A percentile compares a stretch with the other conserved stretches of the same genome.
These are phyloP conservation scores for Alternaria incomplexa DNA, from an alignment of 2,329 filamentous ascomycete species.

Conservation along the genomic window DNA sequence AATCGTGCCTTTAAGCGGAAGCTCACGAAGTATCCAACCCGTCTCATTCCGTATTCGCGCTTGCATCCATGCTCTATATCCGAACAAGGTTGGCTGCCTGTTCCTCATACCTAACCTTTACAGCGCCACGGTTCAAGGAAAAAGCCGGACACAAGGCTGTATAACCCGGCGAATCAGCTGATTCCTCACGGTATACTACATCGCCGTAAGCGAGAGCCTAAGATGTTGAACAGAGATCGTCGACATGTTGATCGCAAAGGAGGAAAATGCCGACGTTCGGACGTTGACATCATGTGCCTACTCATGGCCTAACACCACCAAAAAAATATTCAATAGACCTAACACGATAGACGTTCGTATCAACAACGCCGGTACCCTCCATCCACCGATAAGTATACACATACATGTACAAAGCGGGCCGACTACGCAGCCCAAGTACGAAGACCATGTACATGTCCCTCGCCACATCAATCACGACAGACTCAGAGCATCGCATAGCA, in stretches of 20 bases:
- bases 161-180: background rate
- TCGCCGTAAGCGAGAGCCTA: background rate
- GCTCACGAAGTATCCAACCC: background rate
- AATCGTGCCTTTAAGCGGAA: background rate
- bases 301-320: background rate
- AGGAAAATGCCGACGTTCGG: background rate
- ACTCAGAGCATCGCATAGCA: background rate
- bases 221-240: background rate
- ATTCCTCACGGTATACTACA: background rate
- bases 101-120: background rate
- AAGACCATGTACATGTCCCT: background rate
- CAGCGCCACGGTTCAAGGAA: background rate
- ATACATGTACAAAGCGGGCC: background rate
- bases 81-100: background rate
- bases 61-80: background rate
- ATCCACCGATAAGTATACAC: background rate
- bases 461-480: background rate
- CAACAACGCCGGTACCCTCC: background rate
- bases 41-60: background rate
- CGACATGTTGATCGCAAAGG: background rate
- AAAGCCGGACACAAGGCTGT: background rate
- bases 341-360: background rate
- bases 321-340: background rate
- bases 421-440: background rate
- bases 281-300: background rate